A percentile compares a stretch with the other conserved stretches of the same genome.
These are phyloP conservation scores for Diplodia intermedia DNA, from an alignment of 2,329 filamentous ascomycete species.

Conservation along the genomic window DNA sequence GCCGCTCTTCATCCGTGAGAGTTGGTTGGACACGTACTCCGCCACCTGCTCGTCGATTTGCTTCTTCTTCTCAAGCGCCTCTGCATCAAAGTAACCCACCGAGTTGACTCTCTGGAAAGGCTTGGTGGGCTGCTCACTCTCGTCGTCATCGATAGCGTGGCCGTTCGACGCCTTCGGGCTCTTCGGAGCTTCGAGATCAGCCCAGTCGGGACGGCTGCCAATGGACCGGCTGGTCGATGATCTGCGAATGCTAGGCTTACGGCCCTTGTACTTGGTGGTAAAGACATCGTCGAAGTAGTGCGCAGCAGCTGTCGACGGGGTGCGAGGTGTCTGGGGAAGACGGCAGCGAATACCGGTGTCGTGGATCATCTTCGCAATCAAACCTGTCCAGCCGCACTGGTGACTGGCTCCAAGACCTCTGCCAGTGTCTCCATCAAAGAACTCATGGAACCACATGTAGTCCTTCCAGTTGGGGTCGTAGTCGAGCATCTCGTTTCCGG, in stretches of 20 bases:
- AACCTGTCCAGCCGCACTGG: constrained; percentile 94
- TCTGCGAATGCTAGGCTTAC: constrained; percentile 64
- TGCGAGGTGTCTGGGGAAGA: constrained; percentile 90
- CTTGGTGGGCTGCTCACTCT: constrained; percentile 19
- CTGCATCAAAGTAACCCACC: constrained; percentile 61
- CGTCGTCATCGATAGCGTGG: constrained; percentile 39
- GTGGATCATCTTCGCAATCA: constrained; percentile 96
- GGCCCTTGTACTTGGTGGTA: constrained; percentile 54
- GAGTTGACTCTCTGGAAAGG: constrained; percentile 50
- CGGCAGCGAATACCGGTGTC: constrained; percentile 93
- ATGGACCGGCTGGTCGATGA: constrained; percentile 86
- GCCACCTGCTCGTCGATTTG: constrained; percentile 69
- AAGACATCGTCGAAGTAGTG: constrained; percentile 97
- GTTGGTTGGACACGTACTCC: constrained; percentile 80
- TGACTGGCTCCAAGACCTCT: constrained; percentile 90
- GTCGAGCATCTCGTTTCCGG: constrained; percentile 82
- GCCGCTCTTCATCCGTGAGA: constrained; percentile 73
- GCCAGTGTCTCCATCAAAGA: constrained; percentile 92
- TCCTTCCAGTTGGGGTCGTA: constrained; percentile 94
- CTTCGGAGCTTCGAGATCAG: constrained; percentile 46
- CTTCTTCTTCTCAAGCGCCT: constrained; percentile 51
- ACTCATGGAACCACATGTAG: constrained; percentile 94
- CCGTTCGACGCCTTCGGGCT: constrained; percentile 35
- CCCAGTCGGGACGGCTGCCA: constrained; percentile 79
- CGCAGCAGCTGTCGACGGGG: constrained; percentile 79